Base-by-base conservation (phyloP, 768 basidiomycete genomes). In the Boletus edulis region DNA sequence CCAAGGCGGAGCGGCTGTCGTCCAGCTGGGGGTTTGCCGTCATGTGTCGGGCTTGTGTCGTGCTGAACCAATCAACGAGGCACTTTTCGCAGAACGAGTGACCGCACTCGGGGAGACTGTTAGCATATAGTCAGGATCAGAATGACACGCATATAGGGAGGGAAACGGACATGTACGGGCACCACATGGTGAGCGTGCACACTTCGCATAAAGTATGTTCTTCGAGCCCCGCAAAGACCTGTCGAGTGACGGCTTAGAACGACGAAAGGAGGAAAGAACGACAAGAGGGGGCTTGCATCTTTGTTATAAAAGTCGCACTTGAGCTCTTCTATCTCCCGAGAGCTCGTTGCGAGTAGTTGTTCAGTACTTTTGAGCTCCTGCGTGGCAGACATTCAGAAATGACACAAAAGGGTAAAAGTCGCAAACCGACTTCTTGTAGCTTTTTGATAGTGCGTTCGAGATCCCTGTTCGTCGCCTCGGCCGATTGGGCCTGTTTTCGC, bases 51-150 rank as follows among this genome's bases (percentile, higher is more conserved):
- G 70, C 73, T 47, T 81, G 77, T 0, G 71, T 77, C 3, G 80
- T 79, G 48, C 57, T 69, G 57, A 81, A 80, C 77, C 78, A 78
- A 60, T 83, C 81, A 44, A 76, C 73, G 9, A 90, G 73, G 60
- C 87, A 90, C 6, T 66, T 66, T 57, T 79, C 72, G 63, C 87
- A 91, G 63, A 85, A 89, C 0, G 81, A 80, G 67, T 91, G 88
- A 3, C 88, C 88, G 51, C 88, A 91, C 39, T 76, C 77, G 7
- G 80, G 69, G 20, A 90, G 74, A 6, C 87, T 89, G 60, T 10
- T 35, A 14, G 27, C 20, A 52, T 34, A 34, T 27, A 31, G 39
- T 65, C 38, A 60, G 34, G 18, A 12, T 2, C 12, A 10, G 6
- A 52, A 34, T 49, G 27, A 24, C 37, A 17, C 10, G 32, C 50